Base-by-base conservation (phyloP, 352 stramenopile species). In the Globisporangium heterothallicum region DNA sequence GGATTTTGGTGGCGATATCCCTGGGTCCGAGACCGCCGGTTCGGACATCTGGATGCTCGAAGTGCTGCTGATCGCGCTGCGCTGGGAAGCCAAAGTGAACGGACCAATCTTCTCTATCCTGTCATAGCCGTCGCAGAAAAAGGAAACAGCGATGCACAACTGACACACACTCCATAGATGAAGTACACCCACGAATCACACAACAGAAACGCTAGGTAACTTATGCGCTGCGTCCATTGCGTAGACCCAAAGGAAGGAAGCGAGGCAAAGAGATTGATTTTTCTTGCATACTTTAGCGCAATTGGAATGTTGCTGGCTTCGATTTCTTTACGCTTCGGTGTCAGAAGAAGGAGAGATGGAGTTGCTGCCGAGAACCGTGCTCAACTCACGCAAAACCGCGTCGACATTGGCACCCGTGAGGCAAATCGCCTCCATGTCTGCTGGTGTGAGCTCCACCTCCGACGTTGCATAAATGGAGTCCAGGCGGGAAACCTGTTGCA, bases 11-110 rank as follows among this genome's bases (percentile, higher is more conserved):
- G 77, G 77, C 0, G 66, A 71, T 25, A 54, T 84, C 7, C 53
- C 62, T 16, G 59, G 74, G 42, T 74, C 61, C 7, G 50, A 57
- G 6, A 70, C 68, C 14, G 66, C 68, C 22, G 68, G 60, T 10
- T 68, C 68, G 18, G 63, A 72, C 24, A 56, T 76, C 30, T 87
- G 76, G 73, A 83, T 87, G 71, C 64, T 87, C 21, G 73, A 87
- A 48, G 66, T 81, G 27, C 56, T 80, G 42, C 57, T 81, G 13
- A 70, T 86, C n/a, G 70, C 69, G 8, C 56, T 83, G 32, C 69
- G 70, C 2, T 86, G 70, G 69, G 72, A 86, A 49, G 59, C 64
- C 32, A 72, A 66, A 35, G 65, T 86, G 26, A 44, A 80, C 8
- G 70, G 67, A 2, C 67, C 70, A 13, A 59, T 68, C 16, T 72